Base-by-base conservation (phyloP, 192 early-diverging fungal species). In the Backusella macrospora region DNA sequence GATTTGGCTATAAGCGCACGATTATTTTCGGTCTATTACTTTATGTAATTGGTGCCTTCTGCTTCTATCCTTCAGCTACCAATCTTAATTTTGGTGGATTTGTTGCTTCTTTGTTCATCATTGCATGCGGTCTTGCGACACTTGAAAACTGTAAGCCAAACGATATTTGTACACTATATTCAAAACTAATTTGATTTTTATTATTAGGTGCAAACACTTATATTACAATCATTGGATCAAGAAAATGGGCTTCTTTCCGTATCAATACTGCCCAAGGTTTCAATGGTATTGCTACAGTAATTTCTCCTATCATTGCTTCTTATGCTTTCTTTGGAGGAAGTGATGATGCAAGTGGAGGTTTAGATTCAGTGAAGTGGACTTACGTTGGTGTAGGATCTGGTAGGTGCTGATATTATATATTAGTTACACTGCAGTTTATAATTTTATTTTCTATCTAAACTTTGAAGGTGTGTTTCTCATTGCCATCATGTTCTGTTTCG, bases 61-160 rank as follows among this genome's bases (percentile, higher is more conserved):
- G 70, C 46, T 80, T 80, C 18, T 80, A 76, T 7, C 79, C 79
- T 26, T 71, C 79, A 14, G 72, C 74, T 12, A 45, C 38, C 16
- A 63, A 48, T 23, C 44, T 74, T 23, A 63, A 70, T n/a, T 80
- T 68, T 71, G 71, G 74, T 45, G 75, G 63, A 49, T 80, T 80
- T 47, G 79, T 80, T 37, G 79, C 48, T 10, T 80, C 65, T 13
- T 43, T 76, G 5, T 77, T 80, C 49, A 72, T 80, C 18, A 80
- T 80, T 80, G 79, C 79, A 21, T 77, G 71, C 40, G 79, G 79
- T 18, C 48, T 80, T 8, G 75, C 71, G 16, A 80, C 79, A 8
- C 68, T 80, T 29, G 79, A 80, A 70, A 76, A 62, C 15, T 73
- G 77, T 78, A 66, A 70, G 73, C 43, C 6, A 29, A 34, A 2